Evolutionary conservation across 148 eudicot genomes (phyloP).

Genomic region (Heliosperma pusillum): DNA sequence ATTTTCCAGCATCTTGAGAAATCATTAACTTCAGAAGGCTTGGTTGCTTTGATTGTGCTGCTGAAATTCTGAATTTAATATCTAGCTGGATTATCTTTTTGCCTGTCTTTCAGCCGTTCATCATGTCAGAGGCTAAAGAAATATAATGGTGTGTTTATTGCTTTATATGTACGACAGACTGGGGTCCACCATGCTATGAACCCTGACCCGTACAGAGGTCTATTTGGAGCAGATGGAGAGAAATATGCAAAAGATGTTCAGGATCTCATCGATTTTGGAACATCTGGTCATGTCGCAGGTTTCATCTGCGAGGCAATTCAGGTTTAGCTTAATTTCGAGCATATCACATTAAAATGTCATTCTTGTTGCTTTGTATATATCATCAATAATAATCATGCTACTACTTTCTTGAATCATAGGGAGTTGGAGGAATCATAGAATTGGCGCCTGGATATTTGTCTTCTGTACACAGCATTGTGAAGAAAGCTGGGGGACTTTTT

Average conservation of each 20-base stretch:
- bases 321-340: constrained; percentile 29
- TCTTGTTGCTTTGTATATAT: neutral
- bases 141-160: neutral
- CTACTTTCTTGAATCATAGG: constrained; percentile 41
- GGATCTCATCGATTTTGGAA: constrained; percentile 75
- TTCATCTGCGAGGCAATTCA: constrained; percentile 89
- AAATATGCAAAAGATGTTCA: constrained; percentile 91
- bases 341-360: neutral
- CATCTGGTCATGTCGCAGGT: constrained; percentile 80
- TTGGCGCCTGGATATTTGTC: constrained; percentile 91
- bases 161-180: constrained; percentile 39
- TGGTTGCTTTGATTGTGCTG: neutral
- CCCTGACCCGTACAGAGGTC: constrained; percentile 93
- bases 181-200: constrained; percentile 95
- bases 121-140: no score
- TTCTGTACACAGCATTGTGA: constrained; percentile 60
- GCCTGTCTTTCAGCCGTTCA: neutral
- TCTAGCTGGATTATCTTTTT: neutral
- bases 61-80: neutral
- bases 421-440: constrained; percentile 98
- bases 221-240: constrained; percentile 87
- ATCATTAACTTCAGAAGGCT: neutral
- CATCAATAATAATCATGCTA: neutral
- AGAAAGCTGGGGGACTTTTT: constrained; percentile 87
- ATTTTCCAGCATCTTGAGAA: neutral